These are phyloP conservation scores for Russula olivacea DNA, from an alignment of 768 basidiomycete species.

Conservation along the genomic window DNA sequence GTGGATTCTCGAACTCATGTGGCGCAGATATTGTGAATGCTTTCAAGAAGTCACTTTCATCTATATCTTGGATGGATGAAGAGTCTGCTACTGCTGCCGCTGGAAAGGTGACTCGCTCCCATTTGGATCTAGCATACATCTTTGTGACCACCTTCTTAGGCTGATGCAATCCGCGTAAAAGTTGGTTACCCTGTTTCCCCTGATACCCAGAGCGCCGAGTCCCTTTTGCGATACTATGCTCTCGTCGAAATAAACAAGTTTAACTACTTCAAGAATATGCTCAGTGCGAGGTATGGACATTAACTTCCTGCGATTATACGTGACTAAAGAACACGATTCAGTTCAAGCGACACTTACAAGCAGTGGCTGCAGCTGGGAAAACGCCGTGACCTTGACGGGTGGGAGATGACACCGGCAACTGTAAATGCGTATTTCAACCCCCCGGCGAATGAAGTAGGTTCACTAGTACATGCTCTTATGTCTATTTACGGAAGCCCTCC, in stretches of 20 bases:
- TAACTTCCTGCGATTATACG: conserved; percentile 22
- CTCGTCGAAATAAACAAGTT: conserved; percentile 56
- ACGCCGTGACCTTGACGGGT: conserved; percentile 59
- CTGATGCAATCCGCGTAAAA: conserved; percentile 78
- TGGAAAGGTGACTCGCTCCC: conserved; percentile 53
- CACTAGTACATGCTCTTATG: not conserved
- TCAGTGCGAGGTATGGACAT: conserved; percentile 49
- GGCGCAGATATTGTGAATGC: conserved; percentile 65
- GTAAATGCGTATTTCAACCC: conserved; percentile 90
- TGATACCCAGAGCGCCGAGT: conserved; percentile 62
- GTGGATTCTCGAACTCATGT: not conserved
- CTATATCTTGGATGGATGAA: conserved; percentile 89
- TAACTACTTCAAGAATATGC: conserved; percentile 81
- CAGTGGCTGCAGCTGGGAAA: conserved; percentile 73
- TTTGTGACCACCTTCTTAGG: conserved; percentile 37
- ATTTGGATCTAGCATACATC: conserved; percentile 3
- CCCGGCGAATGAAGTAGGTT: conserved; percentile 72
- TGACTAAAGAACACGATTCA: conserved; percentile 28
- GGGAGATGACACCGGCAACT: conserved; percentile 85
- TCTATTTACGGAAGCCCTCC: conserved; percentile 2
- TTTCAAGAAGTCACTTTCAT: conserved; percentile 70
- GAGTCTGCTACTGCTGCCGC: conserved; percentile 74
- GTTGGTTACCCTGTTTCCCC: conserved; percentile 91
- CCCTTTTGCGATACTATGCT: conserved; percentile 70
- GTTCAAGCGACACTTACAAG: conserved; percentile 55